Evolutionary conservation across 495 filamentous ascomycete genomes (phyloP).

Genomic region (Penicillium verhagenii): DNA sequence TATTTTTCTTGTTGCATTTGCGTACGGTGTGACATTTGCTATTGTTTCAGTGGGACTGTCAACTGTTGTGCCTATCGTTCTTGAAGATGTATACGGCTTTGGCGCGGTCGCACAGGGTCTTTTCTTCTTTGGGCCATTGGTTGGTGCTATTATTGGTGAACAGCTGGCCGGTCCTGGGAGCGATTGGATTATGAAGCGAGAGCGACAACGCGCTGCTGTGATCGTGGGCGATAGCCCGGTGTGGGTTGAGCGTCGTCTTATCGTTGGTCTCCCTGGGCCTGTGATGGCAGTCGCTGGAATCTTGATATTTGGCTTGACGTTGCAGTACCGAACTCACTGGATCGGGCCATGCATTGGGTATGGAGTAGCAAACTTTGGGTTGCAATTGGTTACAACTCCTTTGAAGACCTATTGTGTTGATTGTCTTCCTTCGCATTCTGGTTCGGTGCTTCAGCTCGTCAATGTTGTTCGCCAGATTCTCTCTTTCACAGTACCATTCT

Average conservation of each 20-base stretch:
- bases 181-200: conserved; percentile 2
- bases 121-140: conserved; percentile 3
- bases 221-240: neutral
- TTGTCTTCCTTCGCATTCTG: neutral
- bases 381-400: neutral
- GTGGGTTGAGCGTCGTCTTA: neutral
- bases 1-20: neutral
- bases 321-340: conserved; percentile 2
- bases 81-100: neutral
- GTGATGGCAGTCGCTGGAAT: neutral
- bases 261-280: neutral
- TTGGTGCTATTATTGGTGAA: neutral
- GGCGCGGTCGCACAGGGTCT: neutral
- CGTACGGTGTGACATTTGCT: conserved; percentile 1
- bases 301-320: neutral
- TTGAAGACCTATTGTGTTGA: conserved; percentile 5
- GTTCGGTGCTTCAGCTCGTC: conserved; percentile 2
- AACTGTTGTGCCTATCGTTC: neutral
- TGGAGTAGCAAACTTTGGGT: neutral
- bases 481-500: conserved; percentile 1
- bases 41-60: conserved; percentile 1
- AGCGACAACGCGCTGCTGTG: neutral
- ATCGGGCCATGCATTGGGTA: neutral
- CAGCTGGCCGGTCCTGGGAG: neutral
- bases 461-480: neutral